Percentiles rank a stretch among this genome's conserved stretches.
Evolutionary conservation across 2,329 filamentous ascomycete species (phyloP).

Genomic region (Capronia americana): DNA sequence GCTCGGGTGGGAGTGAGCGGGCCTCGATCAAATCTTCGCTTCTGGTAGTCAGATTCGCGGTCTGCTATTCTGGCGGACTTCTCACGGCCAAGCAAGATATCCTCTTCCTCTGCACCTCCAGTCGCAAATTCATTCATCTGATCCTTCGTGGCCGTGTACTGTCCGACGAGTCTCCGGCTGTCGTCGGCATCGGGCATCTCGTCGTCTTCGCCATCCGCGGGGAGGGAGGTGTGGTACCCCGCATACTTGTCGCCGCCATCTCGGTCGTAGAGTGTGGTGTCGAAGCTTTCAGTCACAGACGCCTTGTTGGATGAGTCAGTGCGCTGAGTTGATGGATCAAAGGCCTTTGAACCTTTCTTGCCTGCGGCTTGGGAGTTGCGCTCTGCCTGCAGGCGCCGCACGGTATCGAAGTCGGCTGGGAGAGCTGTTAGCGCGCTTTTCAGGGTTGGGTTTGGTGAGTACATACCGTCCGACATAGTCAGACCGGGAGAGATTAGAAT

Average conservation of each 20-base stretch:
- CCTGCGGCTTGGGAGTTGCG: slow-evolving; percentile 78
- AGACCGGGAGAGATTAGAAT: slow-evolving; percentile 3
- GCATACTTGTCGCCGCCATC: slow-evolving; percentile 76
- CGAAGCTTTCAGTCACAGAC: slow-evolving; percentile 84
- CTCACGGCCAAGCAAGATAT: slow-evolving; percentile 83
- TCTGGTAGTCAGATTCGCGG: slow-evolving; percentile 97
- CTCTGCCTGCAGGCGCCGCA: slow-evolving; percentile 89
- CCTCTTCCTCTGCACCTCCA: slow-evolving; percentile 90
- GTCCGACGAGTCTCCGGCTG: slow-evolving; percentile 80
- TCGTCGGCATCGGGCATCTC: slow-evolving; percentile 75
- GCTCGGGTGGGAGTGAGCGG: slow-evolving; percentile 80
- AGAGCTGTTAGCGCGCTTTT: slow-evolving; percentile 73
- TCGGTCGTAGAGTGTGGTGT: slow-evolving; percentile 84
- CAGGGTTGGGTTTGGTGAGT: background rate
- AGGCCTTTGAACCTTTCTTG: slow-evolving; percentile 82
- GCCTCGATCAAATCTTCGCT: slow-evolving; percentile 86
- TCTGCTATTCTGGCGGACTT: slow-evolving; percentile 89
- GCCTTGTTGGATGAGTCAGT: slow-evolving; percentile 85
- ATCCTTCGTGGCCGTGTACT: slow-evolving; percentile 90
- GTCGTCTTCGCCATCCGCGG: slow-evolving; percentile 77
- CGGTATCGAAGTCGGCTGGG: slow-evolving; percentile 91
- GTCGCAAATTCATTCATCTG: slow-evolving; percentile 94
- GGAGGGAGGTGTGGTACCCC: slow-evolving; percentile 90
- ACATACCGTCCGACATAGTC: slow-evolving; percentile 36
- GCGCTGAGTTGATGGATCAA: slow-evolving; percentile 80